Conservation (phyloP, 2,329 filamentous ascomycete genomes). For the Aspergillus tubingensis region DNA sequence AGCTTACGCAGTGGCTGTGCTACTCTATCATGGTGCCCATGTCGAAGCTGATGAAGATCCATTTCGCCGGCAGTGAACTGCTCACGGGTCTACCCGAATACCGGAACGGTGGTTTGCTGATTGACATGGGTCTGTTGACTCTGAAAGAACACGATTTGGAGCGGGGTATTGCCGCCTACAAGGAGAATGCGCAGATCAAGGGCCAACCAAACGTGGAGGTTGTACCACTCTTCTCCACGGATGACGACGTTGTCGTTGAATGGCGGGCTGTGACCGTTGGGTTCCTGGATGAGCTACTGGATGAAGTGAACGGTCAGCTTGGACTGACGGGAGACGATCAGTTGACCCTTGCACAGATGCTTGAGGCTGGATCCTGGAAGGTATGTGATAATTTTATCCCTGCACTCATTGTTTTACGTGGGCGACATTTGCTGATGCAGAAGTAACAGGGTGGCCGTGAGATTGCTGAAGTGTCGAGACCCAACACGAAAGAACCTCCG, state of each 20-base stretch:
- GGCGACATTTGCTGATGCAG: slow-evolving; percentile 34
- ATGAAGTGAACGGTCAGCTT: slow-evolving; percentile 68
- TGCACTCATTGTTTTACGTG: neutral
- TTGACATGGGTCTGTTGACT: slow-evolving; percentile 78
- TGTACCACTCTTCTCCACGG: slow-evolving; percentile 70
- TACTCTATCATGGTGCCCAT: slow-evolving; percentile 94
- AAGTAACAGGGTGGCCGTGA: slow-evolving; percentile 76
- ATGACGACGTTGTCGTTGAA: slow-evolving; percentile 78
- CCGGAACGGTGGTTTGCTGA: slow-evolving; percentile 83
- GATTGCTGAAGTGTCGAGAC: slow-evolving; percentile 90
- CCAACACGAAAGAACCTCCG: slow-evolving; percentile 93
- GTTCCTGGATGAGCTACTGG: slow-evolving; percentile 70
- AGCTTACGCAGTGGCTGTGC: slow-evolving; percentile 90
- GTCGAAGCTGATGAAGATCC: slow-evolving; percentile 74
- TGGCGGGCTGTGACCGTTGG: slow-evolving; percentile 76
- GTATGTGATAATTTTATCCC: slow-evolving; percentile 69
- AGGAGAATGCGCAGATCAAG: slow-evolving; percentile 69
- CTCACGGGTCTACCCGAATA: slow-evolving; percentile 90
- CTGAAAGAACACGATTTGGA: slow-evolving; percentile 70
- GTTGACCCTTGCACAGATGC: slow-evolving; percentile 79
- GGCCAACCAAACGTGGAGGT: slow-evolving; percentile 73
- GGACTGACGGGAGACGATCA: slow-evolving; percentile 68
- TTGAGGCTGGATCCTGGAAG: slow-evolving; percentile 98
- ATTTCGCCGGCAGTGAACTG: slow-evolving; percentile 78
- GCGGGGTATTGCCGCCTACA: slow-evolving; percentile 70